Conservation (phyloP, 192 early-diverging fungal species). For the Backusella macrospora region DNA sequence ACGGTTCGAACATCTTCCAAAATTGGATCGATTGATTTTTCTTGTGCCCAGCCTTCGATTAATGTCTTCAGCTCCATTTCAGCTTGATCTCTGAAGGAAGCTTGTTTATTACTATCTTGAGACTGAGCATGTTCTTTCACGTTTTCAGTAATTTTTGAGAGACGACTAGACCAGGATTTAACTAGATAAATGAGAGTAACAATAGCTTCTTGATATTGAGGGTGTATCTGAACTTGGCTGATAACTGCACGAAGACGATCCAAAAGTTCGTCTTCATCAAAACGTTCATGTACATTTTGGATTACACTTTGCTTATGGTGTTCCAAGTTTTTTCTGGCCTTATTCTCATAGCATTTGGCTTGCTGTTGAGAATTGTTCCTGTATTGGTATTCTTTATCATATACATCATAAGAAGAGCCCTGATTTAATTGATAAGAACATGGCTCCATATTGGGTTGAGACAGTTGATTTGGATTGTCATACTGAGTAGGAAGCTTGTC, state of each 20-base stretch:
- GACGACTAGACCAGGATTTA: constrained; percentile 38
- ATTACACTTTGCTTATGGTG: background rate
- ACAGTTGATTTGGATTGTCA: background rate
- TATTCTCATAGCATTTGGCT: background rate
- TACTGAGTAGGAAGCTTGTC: background rate
- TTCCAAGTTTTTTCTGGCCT: background rate
- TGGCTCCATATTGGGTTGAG: background rate
- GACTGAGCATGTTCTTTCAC: constrained; percentile 2
- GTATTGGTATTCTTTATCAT: background rate
- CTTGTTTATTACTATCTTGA: constrained; percentile 14
- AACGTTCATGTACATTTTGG: constrained; percentile 28
- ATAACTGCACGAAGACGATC: constrained; percentile 38
- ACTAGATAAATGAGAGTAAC: constrained; percentile 33
- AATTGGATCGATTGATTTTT: constrained; percentile 39
- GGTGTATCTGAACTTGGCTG: constrained; percentile 41
- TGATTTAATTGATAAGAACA: background rate
- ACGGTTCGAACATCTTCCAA: constrained; percentile 32
- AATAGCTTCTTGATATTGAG: constrained; percentile 46
- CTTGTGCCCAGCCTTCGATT: constrained; percentile 49
- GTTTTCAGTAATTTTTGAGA: background rate
- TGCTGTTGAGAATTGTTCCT: constrained; percentile 17
- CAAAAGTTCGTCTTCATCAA: constrained; percentile 35
- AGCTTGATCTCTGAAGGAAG: constrained; percentile 27
- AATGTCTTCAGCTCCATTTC: constrained; percentile 43
- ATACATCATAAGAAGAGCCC: background rate